A percentile compares a stretch with the other conserved stretches of the same genome.
Evolutionary conservation across 2,329 filamentous ascomycete species (phyloP).

Genomic region (Aspergillus ibericus): DNA sequence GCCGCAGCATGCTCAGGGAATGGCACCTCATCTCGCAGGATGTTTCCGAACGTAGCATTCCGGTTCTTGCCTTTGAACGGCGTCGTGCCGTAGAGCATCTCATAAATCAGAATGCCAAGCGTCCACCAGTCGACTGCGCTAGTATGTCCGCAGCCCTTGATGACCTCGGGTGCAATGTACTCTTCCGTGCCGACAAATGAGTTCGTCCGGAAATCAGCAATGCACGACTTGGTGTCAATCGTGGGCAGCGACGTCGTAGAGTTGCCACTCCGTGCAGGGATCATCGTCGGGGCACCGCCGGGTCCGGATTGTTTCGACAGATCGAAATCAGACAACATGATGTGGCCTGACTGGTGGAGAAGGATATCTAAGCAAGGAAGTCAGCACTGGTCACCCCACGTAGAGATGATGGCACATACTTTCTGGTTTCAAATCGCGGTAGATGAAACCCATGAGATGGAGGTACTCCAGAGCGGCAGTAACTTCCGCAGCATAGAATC

Average conservation of each 20-base stretch:
- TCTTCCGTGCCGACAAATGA: conserved; percentile 98
- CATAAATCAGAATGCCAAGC: conserved; percentile 92
- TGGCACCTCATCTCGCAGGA: conserved; percentile 88
- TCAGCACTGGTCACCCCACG: conserved; percentile 11
- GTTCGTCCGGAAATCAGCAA: conserved; percentile 96
- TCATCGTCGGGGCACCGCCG: conserved; percentile 96
- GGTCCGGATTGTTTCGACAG: conserved; percentile 96
- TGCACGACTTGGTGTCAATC: conserved; percentile 98
- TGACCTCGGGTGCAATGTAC: conserved; percentile 98
- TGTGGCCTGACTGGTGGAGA: conserved; percentile 97
- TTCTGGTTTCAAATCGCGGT: conserved; percentile 95
- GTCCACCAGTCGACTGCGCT: conserved; percentile 99
- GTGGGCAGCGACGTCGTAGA: conserved; percentile 84
- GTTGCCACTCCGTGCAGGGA: conserved; percentile 83
- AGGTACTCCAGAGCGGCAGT: conserved; percentile 95
- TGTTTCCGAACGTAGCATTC: conserved; percentile 97
- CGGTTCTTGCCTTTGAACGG: conserved; percentile 99
- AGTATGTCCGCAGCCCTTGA: conserved; percentile 97
- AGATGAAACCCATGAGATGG: conserved; percentile 99
- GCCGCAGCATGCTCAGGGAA: conserved; percentile 86
- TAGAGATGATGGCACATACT: conserved; percentile 59
- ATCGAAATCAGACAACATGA: conserved; percentile 99
- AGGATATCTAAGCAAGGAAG: conserved; percentile 75
- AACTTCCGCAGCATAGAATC: conserved; percentile 97
- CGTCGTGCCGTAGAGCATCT: conserved; percentile 98